phyloP scores from a whole-genome alignment of 805 yeast species.

The Danielozyma ontarioensis region DNA sequence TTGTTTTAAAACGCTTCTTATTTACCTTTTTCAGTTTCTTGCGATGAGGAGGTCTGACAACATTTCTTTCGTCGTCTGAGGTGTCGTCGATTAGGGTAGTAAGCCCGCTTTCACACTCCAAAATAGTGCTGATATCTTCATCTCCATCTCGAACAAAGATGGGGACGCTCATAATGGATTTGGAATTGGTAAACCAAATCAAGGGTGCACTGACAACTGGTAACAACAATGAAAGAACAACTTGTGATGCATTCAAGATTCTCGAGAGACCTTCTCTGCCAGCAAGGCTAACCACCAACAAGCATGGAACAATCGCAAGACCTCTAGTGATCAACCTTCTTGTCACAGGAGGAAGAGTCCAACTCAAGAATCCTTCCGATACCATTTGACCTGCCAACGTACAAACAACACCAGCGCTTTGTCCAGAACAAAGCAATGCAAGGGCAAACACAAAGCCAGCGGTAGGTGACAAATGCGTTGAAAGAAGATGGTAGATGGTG shows the following conservation, averaged over 20 bases:
- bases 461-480: slow-evolving; percentile 67
- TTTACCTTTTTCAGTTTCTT: neutral
- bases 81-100: neutral
- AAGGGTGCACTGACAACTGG: slow-evolving; percentile 90
- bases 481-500: slow-evolving; percentile 70
- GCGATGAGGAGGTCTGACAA: neutral
- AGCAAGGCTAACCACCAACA: slow-evolving; percentile 61
- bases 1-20: neutral
- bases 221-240: slow-evolving; percentile 68
- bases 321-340: slow-evolving; percentile 75
- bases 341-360: slow-evolving; percentile 78
- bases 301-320: slow-evolving; percentile 83
- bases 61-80: neutral
- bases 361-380: slow-evolving; percentile 79
- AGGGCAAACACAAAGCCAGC: slow-evolving; percentile 89
- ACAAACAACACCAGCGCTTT: slow-evolving; percentile 91
- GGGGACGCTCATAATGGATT: slow-evolving; percentile 59
- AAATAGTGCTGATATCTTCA: slow-evolving; percentile 13
- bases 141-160: slow-evolving; percentile 27
- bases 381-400: slow-evolving; percentile 94
- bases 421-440: slow-evolving; percentile 87
- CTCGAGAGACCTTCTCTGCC: slow-evolving; percentile 80
- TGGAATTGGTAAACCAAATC: slow-evolving; percentile 72
- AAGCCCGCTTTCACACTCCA: slow-evolving; percentile 7
- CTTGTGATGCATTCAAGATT: slow-evolving; percentile 78